Evolutionary conservation across 352 stramenopile species (phyloP).

Genomic region (Globisporangium recalcitrans): DNA sequence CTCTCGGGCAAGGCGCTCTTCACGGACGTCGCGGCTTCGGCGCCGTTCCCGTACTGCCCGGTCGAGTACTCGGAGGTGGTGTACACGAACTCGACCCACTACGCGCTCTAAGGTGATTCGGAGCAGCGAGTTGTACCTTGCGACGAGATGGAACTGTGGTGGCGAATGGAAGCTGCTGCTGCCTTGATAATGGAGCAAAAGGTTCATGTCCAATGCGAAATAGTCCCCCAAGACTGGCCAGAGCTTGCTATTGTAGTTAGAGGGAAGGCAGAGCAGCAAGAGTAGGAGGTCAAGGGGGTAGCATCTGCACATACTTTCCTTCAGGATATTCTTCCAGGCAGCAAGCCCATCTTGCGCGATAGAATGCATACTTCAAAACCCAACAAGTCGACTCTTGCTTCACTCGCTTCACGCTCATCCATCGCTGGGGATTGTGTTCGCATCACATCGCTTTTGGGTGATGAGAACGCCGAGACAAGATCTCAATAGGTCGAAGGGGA

Average conservation of each 20-base stretch:
- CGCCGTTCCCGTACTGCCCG: slow-evolving; percentile 22
- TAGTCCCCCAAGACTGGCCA: background rate
- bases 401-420: too few species aligned
- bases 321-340: background rate
- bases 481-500: too few species aligned
- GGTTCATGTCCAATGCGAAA: slow-evolving; percentile 1
- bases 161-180: background rate
- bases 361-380: background rate
- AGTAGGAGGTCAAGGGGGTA: background rate
- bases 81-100: slow-evolving; percentile 30
- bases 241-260: background rate
- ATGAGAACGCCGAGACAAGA: too few species aligned
- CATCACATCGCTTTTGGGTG: too few species aligned
- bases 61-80: slow-evolving; percentile 23
- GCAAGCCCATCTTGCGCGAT: background rate
- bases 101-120: slow-evolving; percentile 1
- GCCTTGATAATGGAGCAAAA: slow-evolving; percentile 2
- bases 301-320: slow-evolving; percentile 6
- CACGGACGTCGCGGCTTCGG: slow-evolving; percentile 8
- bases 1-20: slow-evolving; percentile 26
- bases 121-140: background rate
- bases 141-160: background rate
- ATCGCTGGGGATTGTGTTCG: too few species aligned
- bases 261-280: background rate
- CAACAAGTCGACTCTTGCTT: too few species aligned